Conservation (phyloP, 345 rosid species). For the Adansonia digitata region DNA sequence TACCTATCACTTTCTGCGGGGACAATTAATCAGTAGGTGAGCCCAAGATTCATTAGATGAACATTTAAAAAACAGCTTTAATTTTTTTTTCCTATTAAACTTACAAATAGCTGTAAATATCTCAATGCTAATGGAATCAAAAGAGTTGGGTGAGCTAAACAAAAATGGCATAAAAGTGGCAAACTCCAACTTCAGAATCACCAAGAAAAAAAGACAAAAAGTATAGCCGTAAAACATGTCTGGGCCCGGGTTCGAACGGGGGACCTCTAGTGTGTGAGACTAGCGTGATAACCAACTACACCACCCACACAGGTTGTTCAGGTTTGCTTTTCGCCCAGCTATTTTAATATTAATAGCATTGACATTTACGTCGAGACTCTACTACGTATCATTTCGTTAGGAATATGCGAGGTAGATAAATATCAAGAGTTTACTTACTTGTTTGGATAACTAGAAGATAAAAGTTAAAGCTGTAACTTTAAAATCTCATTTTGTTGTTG, state of each 20-base stretch:
- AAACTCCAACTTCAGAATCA: constrained; percentile 46
- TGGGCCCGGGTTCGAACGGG: constrained; percentile 64
- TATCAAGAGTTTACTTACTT: too few species aligned
- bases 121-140: background rate
- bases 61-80: too few species aligned
- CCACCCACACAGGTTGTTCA: constrained; percentile 47
- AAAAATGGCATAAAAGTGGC: constrained; percentile 22
- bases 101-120: background rate
- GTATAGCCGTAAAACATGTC: constrained; percentile 28
- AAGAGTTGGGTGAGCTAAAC: background rate
- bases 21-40: background rate
- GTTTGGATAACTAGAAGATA: too few species aligned
- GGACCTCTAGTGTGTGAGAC: constrained; percentile 82
- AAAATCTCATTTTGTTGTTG: too few species aligned
- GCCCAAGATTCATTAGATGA: constrained; percentile 5
- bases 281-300: constrained; percentile 76
- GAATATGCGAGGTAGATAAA: too few species aligned
- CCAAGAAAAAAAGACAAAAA: too few species aligned
- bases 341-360: too few species aligned
- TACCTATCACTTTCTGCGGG: constrained; percentile 82
- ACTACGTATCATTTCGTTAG: too few species aligned
- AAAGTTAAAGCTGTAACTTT: too few species aligned
- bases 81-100: background rate
- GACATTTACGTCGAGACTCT: too few species aligned
- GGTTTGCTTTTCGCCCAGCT: too few species aligned